Base-by-base conservation (phyloP, 305 asterid species). In the Solanum hybrid region DNA sequence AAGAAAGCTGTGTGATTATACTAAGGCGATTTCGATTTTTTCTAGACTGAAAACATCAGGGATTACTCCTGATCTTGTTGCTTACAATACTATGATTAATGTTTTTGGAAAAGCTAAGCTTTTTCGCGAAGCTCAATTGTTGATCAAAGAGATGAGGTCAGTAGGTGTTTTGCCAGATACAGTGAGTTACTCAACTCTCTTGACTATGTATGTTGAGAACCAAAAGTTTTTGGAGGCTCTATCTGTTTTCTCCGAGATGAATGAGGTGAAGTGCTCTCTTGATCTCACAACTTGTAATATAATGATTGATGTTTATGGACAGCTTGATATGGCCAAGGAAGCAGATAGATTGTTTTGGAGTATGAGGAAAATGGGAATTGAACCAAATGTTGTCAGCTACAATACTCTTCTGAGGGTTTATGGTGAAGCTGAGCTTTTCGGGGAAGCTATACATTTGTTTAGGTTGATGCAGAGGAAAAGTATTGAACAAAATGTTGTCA, bases 31-130 rank as follows among this genome's bases (percentile, higher is more conserved):
- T 80, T 94, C 99, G 1, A 93, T 96, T 72, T 97, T 97, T 87
- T 91, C 95, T 4, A 95, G 97, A 90, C 90, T 97, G 89, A 97
- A 97, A 91, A 90, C 94, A 17, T 94, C 97, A 2, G 98, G 98
- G 12, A 95, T 97, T n/a, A 84, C 89, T 4, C 98, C 98, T 26
- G 99, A 97, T 90, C 95, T 95, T 26, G 97, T 97, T 8, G 99
- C 97, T 4, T 97, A 95, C 78, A 96, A 97, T 91, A 89, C 96
- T 0, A 97, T 95, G 99, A 94, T 97, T 78, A 95, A 97, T 89
- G 98, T 97, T 92, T 97, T 93, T 89, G 99, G 99, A 11, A 97
- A 97, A 94, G 99, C 99, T n/a, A 95, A 93, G 96, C 95, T 97
- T 87, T 95, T 96, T 82, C 95, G 93, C 0, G 98, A 97, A 91